These are phyloP conservation scores for Blastobotrys raffinosifermentans DNA, from an alignment of 1,139 yeast genomes.

Conservation along the genomic window DNA sequence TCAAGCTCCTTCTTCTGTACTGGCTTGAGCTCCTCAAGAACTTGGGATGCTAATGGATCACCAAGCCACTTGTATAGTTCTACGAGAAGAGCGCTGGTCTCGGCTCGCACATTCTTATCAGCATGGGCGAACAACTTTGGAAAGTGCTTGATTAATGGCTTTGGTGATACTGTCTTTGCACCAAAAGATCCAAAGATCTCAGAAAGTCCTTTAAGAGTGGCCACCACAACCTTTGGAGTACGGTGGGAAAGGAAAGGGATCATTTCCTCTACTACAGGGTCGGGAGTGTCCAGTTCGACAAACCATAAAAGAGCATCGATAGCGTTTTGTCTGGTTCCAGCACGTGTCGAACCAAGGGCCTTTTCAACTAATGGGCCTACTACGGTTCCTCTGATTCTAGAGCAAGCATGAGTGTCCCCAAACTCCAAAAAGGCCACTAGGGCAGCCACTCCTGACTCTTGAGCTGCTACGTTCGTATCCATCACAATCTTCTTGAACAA, in stretches of 20 bases:
- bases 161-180: conserved; percentile 59
- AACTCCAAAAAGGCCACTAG: conserved; percentile 51
- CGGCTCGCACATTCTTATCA: conserved; percentile 80
- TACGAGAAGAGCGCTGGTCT: conserved; percentile 63
- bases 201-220: conserved; percentile 51
- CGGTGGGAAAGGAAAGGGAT: conserved; percentile 56
- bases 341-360: conserved; percentile 69
- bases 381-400: conserved; percentile 38
- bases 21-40: conserved; percentile 75
- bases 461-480: conserved; percentile 89
- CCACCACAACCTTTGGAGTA: conserved; percentile 75
- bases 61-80: conserved; percentile 78
- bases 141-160: conserved; percentile 51
- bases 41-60: conserved; percentile 49
- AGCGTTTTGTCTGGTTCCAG: conserved; percentile 65
- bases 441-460: conserved; percentile 68
- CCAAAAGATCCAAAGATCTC: conserved; percentile 64
- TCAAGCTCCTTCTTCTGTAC: conserved; percentile 85
- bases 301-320: conserved; percentile 56
- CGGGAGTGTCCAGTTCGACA: conserved; percentile 62
- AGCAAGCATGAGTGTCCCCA: conserved; percentile 46
- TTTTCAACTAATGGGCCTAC: conserved; percentile 67
- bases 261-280: conserved; percentile 61
- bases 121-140: conserved; percentile 79
- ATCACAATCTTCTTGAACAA: conserved; percentile 50